Evolutionary conservation across 2,329 filamentous ascomycete genomes (phyloP), one percentile per base, ranked within the genome.

Genomic region (Phoma sp.): DNA sequence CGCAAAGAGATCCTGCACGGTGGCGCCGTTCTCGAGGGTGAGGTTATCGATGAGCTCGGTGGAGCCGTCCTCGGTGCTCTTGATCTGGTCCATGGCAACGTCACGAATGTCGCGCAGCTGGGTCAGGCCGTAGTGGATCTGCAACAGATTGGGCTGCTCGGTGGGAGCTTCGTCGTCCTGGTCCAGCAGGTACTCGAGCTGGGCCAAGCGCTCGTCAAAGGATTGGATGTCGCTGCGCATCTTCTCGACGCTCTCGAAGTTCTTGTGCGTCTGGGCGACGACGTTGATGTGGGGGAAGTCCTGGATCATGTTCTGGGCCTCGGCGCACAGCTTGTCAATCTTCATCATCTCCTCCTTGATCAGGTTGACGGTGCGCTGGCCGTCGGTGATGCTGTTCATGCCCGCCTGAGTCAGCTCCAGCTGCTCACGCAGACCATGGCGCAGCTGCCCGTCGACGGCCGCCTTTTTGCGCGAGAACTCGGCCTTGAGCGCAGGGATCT

Each of bases 341-440:
- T 94, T 96, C 82, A 96, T 92, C 86, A 99, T 95, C 80, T 99
- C 95, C 64, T 98, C 94, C 77, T 96, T 96, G 78, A 97, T 97
- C 68, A 90, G 86, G 72, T 91, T 89, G 32, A 99, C 91, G 58
- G 91, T 91, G 75, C 93, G 90, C 77, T 98, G 93, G 52, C 93
- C 93, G 72, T 97, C 92, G 39, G 86, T 87, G 62, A 99, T 88
- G 60, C 90, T 90, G 62, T 81, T 89, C 88, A 99, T 96, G 74
- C 95, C 95, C 64, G 90, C 85, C 79, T 98, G 94, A 10, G 95
- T 97, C 50, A 93, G 90, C 78, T 96, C 91, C 54, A 99, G 85
- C 82, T 99, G 95, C 71, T 96, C 92, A 67, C 91, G 88, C 62
- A 98, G 84, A 33, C 92, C 93, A 75, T 87, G 87, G 62, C 93